Base-by-base conservation (phyloP, 805 yeast species). In the Barnettozyma pratensis region DNA sequence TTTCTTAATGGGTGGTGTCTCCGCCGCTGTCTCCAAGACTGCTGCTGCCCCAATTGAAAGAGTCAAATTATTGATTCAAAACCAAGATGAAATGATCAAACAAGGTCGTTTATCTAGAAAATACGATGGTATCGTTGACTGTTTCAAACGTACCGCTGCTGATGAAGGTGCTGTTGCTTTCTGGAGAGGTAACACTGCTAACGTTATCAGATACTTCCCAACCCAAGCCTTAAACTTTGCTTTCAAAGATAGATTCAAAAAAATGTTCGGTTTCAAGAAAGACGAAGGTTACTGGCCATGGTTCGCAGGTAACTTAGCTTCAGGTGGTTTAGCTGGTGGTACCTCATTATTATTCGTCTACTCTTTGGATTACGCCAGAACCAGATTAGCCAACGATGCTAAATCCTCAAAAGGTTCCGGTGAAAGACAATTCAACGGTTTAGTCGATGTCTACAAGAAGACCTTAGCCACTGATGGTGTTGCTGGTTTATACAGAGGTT, bases 101-200 rank as follows among this genome's bases (percentile, higher is more conserved):
- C 96, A 89, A 79, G 97, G 97, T 71, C 89, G 97, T 80, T 80
- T 90, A 68, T 78, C 88, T 62, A 79, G 70, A 67, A 83, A 78
- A 71, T 90, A 91, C 84, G 81, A 75, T 61, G 97, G 97, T 87
- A 91, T 90, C 59, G 75, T 64, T 56, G 97, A 90, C 70, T 88
- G 96, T 79, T 90, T 91, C 95, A 81, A 71, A 67, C 87, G 97
- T 82, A 91, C 97, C 63, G 85, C 91, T 59, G 85, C 87, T 63
- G 88, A 85, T 63, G 97, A 90, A 80, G 97, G 97, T 83, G 67
- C 87, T 57, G 79, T 75, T 61, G 76, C 97, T 57, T 89, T 90
- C 92, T 90, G 97, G 97, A 86, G 97, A 86, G 97, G 97, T 83
- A 90, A 90, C 91, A 91, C 97, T 60, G 97, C 97, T 68, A 90